Base-by-base conservation (phyloP, 2,329 filamentous ascomycete species). In the Colletotrichum sp. region DNA sequence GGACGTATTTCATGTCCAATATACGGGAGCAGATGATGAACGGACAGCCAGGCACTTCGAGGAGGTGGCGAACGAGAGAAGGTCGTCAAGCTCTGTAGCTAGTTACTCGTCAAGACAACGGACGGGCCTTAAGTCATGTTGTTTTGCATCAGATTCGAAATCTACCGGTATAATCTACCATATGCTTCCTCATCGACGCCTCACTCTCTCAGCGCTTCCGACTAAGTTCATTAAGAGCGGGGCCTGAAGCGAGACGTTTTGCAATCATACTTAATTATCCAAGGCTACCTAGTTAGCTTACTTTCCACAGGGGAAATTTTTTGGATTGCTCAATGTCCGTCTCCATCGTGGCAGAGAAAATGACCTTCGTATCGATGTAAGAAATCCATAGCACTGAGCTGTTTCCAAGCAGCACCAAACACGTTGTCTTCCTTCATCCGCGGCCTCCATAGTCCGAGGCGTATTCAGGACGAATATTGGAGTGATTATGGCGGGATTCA, bases 261-360 rank as follows among this genome's bases (percentile, higher is more conserved):
- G 38, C 38, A 48, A 48, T 12, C 38, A n/a, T 48, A 21, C 5
- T 48, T 48, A 21, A 48, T 21, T 5, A 21, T 12, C 9, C 9
- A 6, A 10, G 5, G 10, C 38, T 48, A 10, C 38, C 2, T 12
- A 1, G 18, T 48, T 3, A 48, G 5, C 6, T 48, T n/a, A 8
- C 18, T 43, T 8, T 9, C 8, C 6, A 9, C 3, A n/a, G 18
- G 0, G 3, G 18, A 43, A 6, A 6, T 34, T 2, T 3, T 12
- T 1, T 34, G 32, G 0, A 0, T 7, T 15, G 1, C 6, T 34
- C 3, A 0, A 43, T 0, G 18, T 43, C 16, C 38, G 18, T 0
- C 18, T 43, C 38, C 18, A 7, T 43, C 38, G 0, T 0, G 18
- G 38, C 38, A 43, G 18, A 1, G 38, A 12, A 48, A 48, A 48